Percentiles rank a stretch among this genome's conserved stretches.
phyloP scores from a whole-genome alignment of 2,329 filamentous ascomycete genomes.

The Torrubiella hemipterigena region DNA sequence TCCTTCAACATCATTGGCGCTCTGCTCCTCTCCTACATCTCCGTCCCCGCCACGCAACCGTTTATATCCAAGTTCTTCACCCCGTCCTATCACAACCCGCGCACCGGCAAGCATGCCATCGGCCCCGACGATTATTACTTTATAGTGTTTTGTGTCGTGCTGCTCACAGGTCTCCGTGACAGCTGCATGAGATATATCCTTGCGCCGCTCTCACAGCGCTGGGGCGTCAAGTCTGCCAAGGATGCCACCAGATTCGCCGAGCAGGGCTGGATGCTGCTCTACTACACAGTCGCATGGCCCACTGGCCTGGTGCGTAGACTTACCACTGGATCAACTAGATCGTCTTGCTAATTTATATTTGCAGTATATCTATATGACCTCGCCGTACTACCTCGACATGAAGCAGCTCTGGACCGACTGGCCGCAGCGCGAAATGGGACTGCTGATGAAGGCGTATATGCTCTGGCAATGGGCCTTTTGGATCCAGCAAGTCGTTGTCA shows the following conservation, averaged over 20 bases:
- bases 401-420: constrained; percentile 72
- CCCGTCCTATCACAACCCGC: too few species aligned
- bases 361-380: constrained; percentile 70
- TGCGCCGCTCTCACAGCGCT: constrained; percentile 59
- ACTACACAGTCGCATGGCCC: constrained; percentile 72
- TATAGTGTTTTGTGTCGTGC: constrained; percentile 64
- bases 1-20: too few species aligned
- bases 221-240: constrained; percentile 66
- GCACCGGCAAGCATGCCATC: constrained; percentile 56
- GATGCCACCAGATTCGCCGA: constrained; percentile 76
- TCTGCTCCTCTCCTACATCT: too few species aligned
- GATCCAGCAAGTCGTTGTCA: constrained; percentile 86
- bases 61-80: too few species aligned
- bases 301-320: constrained; percentile 64
- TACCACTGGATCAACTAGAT: not conserved
- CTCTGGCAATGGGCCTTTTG: constrained; percentile 85
- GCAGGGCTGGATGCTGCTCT: constrained; percentile 82
- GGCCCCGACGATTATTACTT: constrained; percentile 72
- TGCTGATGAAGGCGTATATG: constrained; percentile 77
- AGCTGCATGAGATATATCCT: constrained; percentile 79
- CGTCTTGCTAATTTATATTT: not conserved
- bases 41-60: too few species aligned
- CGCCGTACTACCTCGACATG: constrained; percentile 69
- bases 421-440: constrained; percentile 63
- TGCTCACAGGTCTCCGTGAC: constrained; percentile 79